phyloP scores from a whole-genome alignment of 139 green algal genomes.

The Pseudopediastrum boryanum region DNA sequence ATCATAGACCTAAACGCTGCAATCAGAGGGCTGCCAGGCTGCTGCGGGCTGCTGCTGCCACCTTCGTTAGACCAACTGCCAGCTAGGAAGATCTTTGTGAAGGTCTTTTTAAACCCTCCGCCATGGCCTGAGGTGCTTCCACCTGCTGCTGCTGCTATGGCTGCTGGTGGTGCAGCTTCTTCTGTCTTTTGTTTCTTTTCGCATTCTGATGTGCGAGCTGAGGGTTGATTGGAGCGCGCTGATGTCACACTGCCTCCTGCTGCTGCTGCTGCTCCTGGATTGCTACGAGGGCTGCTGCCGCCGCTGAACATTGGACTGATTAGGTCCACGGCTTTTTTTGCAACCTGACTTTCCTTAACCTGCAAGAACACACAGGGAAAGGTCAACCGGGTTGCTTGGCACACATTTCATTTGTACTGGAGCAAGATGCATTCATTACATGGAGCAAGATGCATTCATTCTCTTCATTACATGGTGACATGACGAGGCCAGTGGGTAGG shows the following conservation, averaged over 20 bases:
- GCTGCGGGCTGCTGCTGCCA: constrained; percentile 11
- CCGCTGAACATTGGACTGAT: neutral
- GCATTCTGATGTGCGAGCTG: too few species aligned
- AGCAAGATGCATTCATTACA: too few species aligned
- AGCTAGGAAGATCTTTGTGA: constrained; percentile 42
- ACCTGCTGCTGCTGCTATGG: neutral
- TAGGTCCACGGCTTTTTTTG: neutral
- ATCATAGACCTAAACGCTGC: constrained; percentile 35
- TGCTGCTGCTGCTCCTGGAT: neutral
- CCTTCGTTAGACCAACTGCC: constrained; percentile 4
- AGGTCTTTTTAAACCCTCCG: constrained; percentile 18
- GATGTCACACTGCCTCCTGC: too few species aligned
- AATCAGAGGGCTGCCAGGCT: constrained; percentile 25
- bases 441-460: too few species aligned
- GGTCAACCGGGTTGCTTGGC: too few species aligned
- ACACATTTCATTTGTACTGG: too few species aligned
- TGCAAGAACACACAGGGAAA: neutral
- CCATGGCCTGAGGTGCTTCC: neutral
- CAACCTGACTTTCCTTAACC: neutral
- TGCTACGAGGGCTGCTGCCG: neutral
- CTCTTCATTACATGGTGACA: too few species aligned
- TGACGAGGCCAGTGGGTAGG: too few species aligned
- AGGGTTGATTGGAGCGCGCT: too few species aligned
- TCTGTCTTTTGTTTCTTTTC: too few species aligned
- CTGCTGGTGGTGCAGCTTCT: neutral